A percentile compares a stretch with the other conserved stretches of the same genome.
These are phyloP conservation scores for Tausonia pullulans DNA, from an alignment of 1,284 basidiomycete species.

Conservation along the genomic window DNA sequence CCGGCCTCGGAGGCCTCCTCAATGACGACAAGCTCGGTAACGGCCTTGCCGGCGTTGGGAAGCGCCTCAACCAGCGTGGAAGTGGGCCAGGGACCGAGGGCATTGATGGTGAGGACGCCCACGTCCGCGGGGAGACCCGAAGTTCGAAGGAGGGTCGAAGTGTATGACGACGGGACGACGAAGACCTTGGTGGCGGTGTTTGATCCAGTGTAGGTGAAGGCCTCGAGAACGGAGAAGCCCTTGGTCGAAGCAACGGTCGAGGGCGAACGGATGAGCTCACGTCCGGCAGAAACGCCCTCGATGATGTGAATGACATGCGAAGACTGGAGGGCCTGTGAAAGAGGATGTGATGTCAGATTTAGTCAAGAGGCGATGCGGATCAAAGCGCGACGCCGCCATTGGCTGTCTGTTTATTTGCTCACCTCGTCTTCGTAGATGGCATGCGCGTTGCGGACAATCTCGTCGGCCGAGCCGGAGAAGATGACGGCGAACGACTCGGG, in stretches of 20 bases:
- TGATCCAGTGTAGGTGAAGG: constrained; percentile 28
- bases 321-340: background rate
- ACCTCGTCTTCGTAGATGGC: constrained; percentile 25
- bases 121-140: constrained; percentile 20
- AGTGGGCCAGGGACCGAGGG: constrained; percentile 25
- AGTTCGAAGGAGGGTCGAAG: constrained; percentile 22
- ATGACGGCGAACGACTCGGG: constrained; percentile 61
- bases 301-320: constrained; percentile 29
- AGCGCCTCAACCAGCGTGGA: constrained; percentile 6
- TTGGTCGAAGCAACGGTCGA: background rate
- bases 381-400: background rate
- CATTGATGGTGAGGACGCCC: constrained; percentile 27
- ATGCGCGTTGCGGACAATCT: constrained; percentile 57
- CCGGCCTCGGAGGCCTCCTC: constrained; percentile 25
- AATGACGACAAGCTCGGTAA: constrained; percentile 14
- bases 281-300: constrained; percentile 31
- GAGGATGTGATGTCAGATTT: no score
- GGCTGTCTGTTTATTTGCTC: constrained; percentile 20
- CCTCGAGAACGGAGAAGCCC: constrained; percentile 9
- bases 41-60: constrained; percentile 6
- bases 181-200: constrained; percentile 22
- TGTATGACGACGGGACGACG: constrained; percentile 27
- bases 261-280: constrained; percentile 23
- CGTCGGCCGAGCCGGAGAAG: constrained; percentile 67
- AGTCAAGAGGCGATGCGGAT: no score